A percentile compares a stretch with the other conserved stretches of the same genome.
Evolutionary conservation across 306 rosid species (phyloP).

Genomic region (Lathyrus sativus): DNA sequence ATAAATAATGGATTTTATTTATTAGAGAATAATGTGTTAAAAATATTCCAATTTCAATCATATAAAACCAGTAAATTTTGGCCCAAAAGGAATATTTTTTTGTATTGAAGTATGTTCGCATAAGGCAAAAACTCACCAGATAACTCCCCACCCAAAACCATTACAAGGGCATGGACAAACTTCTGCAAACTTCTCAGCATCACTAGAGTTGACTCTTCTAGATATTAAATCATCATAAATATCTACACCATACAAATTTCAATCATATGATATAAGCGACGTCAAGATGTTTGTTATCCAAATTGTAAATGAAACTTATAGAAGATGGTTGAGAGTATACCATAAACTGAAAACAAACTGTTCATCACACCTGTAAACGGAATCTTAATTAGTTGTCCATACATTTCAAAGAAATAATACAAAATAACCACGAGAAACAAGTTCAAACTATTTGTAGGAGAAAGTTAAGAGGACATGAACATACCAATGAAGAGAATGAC

Average conservation of each 20-base stretch:
- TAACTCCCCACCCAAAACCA: constrained; percentile 94
- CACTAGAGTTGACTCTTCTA: constrained; percentile 89
- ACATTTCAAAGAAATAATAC: constrained; percentile 25
- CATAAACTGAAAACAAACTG: constrained; percentile 95
- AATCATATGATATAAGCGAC: constrained; percentile 5
- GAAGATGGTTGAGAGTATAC: constrained; percentile 49
- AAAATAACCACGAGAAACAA: constrained; percentile 17
- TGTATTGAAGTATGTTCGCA: constrained; percentile 9
- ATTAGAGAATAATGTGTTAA: constrained; percentile 6
- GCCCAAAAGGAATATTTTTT: constrained; percentile 2
- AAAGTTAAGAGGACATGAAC: constrained; percentile 35
- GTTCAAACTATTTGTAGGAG: constrained; percentile 31
- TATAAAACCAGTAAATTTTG: constrained; percentile 7
- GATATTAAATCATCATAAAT: constrained; percentile 93
- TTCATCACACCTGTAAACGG: constrained; percentile 93
- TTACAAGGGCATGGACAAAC: constrained; percentile 93
- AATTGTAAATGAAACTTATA: constrained; percentile 23
- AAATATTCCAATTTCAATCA: constrained; percentile 3
- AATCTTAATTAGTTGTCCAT: constrained; percentile 37
- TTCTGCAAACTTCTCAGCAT: constrained; percentile 97
- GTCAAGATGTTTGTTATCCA: constrained; percentile 20
- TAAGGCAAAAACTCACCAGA: constrained; percentile 64
- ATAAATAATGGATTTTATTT: neutral
- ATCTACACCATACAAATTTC: constrained; percentile 48
- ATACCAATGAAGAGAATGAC: constrained; percentile 91